Evolutionary conservation across 2,329 filamentous ascomycete species (phyloP), one percentile per base, ranked within the genome.

Genomic region (Leptographium procerum): DNA sequence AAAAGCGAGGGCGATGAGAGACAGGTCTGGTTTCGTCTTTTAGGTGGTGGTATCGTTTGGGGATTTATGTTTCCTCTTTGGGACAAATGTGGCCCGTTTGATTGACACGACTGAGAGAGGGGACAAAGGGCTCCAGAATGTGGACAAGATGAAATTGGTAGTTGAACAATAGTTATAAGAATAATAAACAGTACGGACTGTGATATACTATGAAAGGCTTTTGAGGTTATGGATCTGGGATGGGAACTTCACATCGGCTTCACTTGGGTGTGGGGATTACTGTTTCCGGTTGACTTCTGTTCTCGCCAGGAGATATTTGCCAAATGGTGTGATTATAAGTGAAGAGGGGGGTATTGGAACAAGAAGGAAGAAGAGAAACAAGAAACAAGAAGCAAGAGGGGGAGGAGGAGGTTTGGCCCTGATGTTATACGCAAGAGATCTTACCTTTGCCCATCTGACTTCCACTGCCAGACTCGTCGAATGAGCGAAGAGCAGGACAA

Each of bases 291-390:
- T n/a, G n/a, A 50, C 31, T 52, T 54, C 51, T 59, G 51, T 55
- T 59, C 59, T 61, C 59, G 34, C 59, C 59, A 59, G 57, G 60
- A 61, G 55, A 59, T 36, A 19, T 57, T 54, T 57, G 55, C 51
- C 33, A 54, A 13, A 43, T 52, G 29, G 51, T 52, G 34, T 48
- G 51, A 33, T n/a, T 8, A 7, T 22, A 50, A 16, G 29, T n/a
- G n/a, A n/a, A n/a, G n/a, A n/a, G 9, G 40, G 40, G 3, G 19
- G 19, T 43, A 40, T 57, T 48, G 52, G 31, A 43, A 19, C 24
- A 26, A 22, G 19, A 33, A 22, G 8, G 28, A 28, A 50, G 6
- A 33, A 45, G n/a, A 34, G 10, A 55, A 54, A 57, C 13, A 29
- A 52, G 16, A 48, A 31, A 55, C 9, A 56, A 40, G 33, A 47